These are phyloP conservation scores for Fusarium falciforme DNA, from an alignment of 2,329 filamentous ascomycete genomes.

Conservation along the genomic window DNA sequence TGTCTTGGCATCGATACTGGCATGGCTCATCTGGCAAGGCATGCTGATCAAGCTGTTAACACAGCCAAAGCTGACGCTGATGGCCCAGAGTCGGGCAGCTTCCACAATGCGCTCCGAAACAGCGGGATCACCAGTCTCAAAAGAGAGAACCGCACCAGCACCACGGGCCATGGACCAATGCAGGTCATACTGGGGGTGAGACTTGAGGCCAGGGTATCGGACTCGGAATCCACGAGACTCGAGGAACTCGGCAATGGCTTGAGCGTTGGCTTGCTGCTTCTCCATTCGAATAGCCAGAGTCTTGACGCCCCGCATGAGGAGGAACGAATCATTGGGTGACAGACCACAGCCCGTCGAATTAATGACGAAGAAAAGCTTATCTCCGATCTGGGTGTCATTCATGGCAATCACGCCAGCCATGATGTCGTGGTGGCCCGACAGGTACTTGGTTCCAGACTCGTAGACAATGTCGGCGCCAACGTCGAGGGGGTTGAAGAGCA, in stretches of 20 bases:
- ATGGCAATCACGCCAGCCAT: slow-evolving; percentile 98
- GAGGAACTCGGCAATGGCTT: slow-evolving; percentile 90
- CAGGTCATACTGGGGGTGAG: slow-evolving; percentile 94
- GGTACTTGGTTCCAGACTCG: slow-evolving; percentile 97
- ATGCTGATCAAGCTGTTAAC: slow-evolving; percentile 99
- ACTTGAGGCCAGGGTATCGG: slow-evolving; percentile 92
- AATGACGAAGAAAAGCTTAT: slow-evolving; percentile 96
- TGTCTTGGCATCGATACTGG: slow-evolving; percentile 96
- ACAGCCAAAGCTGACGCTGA: slow-evolving; percentile 97
- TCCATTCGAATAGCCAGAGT: slow-evolving; percentile 98
- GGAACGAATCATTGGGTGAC: slow-evolving; percentile 94
- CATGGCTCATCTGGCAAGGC: slow-evolving; percentile 99
- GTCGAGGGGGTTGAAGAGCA: slow-evolving; percentile 93
- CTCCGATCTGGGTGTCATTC: slow-evolving; percentile 83
- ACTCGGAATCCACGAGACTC: slow-evolving; percentile 93
- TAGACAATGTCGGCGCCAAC: slow-evolving; percentile 96
- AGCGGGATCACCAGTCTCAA: slow-evolving; percentile 89
- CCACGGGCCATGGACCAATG: slow-evolving; percentile 97
- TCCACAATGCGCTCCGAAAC: slow-evolving; percentile 95
- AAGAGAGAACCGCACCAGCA: slow-evolving; percentile 92
- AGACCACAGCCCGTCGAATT: slow-evolving; percentile 96
- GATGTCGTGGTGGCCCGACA: slow-evolving; percentile 97
- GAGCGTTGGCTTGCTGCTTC: slow-evolving; percentile 94
- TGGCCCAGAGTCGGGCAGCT: slow-evolving; percentile 89
- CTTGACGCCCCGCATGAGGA: slow-evolving; percentile 95